phyloP scores from a whole-genome alignment of 768 basidiomycete species.

The Termitomyces eurrhizus region DNA sequence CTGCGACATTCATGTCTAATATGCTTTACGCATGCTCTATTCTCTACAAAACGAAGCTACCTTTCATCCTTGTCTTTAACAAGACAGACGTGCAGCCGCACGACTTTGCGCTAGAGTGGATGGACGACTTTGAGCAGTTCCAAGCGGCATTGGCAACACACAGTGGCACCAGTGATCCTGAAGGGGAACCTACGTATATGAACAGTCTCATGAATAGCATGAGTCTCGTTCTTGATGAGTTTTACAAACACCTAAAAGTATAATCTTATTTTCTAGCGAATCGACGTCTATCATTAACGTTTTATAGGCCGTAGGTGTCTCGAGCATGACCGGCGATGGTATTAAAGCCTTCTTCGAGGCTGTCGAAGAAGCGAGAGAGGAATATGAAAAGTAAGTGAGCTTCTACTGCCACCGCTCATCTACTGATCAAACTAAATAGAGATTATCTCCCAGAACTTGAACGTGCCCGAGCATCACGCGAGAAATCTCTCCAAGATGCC shows the following conservation, averaged over 20 bases:
- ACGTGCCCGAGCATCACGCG: conserved; percentile 59
- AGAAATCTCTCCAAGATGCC: conserved; percentile 56
- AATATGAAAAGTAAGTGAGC: conserved; percentile 77
- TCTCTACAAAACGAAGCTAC: conserved; percentile 95
- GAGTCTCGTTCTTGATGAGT: conserved; percentile 97
- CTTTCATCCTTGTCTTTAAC: conserved; percentile 98
- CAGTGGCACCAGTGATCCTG: conserved; percentile 60
- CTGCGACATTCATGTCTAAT: conserved; percentile 99
- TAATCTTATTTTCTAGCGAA: conserved; percentile 15
- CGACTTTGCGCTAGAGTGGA: conserved; percentile 94
- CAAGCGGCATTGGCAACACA: conserved; percentile 81
- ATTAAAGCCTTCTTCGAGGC: conserved; percentile 89
- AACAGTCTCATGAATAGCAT: conserved; percentile 98
- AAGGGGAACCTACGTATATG: conserved; percentile 97
- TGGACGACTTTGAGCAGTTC: conserved; percentile 96
- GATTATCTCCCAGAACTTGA: conserved; percentile 91
- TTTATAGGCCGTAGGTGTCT: conserved; percentile 86
- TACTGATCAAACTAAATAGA: conserved; percentile 33
- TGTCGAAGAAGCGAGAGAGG: conserved; percentile 80
- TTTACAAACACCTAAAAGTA: conserved; percentile 94
- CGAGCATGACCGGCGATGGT: conserved; percentile 93
- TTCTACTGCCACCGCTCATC: background rate
- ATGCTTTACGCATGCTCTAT: conserved; percentile 99
- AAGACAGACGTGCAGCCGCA: conserved; percentile 93
- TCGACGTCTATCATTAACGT: background rate